These are phyloP conservation scores for Pyracantha coccinea DNA, from an alignment of 331 rosid genomes.

Conservation along the genomic window DNA sequence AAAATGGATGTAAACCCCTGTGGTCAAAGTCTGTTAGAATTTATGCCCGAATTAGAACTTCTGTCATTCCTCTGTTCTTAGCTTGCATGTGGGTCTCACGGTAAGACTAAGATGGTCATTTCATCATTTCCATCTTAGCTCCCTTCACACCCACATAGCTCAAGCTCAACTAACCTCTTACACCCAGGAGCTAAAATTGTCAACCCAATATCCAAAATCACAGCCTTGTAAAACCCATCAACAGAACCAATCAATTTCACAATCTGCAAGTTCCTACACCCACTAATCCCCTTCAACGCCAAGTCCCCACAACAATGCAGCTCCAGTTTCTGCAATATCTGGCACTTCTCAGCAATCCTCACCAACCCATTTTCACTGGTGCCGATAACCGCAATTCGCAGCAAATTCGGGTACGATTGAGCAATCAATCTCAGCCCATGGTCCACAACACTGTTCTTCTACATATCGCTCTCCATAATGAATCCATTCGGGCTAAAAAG, in stretches of 20 bases:
- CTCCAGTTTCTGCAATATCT: conserved; percentile 32
- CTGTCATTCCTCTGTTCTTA: no score
- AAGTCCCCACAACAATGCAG: conserved; percentile 26
- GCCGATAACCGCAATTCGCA: conserved; percentile 18
- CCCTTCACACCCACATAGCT: conserved; percentile 29
- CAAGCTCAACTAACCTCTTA: background rate
- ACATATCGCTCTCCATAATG: conserved; percentile 13
- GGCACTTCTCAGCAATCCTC: conserved; percentile 24
- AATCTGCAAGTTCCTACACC: conserved; percentile 34
- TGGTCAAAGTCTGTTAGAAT: no score
- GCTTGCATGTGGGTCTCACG: no score
- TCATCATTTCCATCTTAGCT: conserved; percentile 21
- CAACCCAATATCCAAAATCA: background rate
- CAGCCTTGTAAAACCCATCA: background rate
- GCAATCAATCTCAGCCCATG: conserved; percentile 18
- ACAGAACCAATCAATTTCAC: conserved; percentile 28
- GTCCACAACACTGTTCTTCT: conserved; percentile 25
- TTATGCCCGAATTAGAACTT: no score
- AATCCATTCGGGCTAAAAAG: conserved; percentile 7
- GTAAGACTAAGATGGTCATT: no score
- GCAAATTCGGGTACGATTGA: conserved; percentile 16
- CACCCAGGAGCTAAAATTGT: background rate
- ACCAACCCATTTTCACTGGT: conserved; percentile 28
- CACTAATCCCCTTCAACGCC: conserved; percentile 24
- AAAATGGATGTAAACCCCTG: no score